Evolutionary conservation across 2,329 filamentous ascomycete genomes (phyloP).

Genomic region (Colletotrichum paranaense): DNA sequence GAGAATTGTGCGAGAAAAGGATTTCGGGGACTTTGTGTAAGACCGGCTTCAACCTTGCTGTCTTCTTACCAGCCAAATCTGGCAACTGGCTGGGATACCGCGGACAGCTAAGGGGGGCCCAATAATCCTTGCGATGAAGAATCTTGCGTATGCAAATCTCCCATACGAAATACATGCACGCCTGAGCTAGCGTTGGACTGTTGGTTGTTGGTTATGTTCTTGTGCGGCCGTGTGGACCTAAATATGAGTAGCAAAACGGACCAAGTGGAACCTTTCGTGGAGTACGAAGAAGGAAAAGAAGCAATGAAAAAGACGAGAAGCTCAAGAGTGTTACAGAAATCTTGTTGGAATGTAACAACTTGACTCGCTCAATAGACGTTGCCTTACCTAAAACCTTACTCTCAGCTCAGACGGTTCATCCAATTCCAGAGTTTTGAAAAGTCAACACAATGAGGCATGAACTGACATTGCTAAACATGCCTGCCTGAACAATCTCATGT

Average conservation of each 20-base stretch:
- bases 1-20: neutral
- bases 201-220: neutral
- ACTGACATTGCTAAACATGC: neutral
- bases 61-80: neutral
- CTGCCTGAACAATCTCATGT: too few relatives aligned
- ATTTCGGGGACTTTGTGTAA: neutral
- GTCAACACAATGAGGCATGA: neutral
- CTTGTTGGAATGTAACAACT: neutral
- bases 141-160: constrained; percentile 18
- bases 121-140: neutral
- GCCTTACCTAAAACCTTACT: neutral
- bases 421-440: neutral
- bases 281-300: neutral
- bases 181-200: neutral
- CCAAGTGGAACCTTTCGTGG: constrained; percentile 25
- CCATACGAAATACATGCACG: constrained; percentile 1
- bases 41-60: neutral
- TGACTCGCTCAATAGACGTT: constrained; percentile 9
- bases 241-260: constrained; percentile 8
- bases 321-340: constrained; percentile 9
- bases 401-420: neutral
- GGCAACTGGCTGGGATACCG: constrained; percentile 9
- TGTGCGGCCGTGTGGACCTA: constrained; percentile 18
- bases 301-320: neutral
- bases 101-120: too few relatives aligned